Evolutionary conservation across 495 filamentous ascomycete species (phyloP), one percentile per base, ranked within the genome.

Genomic region (Penicillium salamii): DNA sequence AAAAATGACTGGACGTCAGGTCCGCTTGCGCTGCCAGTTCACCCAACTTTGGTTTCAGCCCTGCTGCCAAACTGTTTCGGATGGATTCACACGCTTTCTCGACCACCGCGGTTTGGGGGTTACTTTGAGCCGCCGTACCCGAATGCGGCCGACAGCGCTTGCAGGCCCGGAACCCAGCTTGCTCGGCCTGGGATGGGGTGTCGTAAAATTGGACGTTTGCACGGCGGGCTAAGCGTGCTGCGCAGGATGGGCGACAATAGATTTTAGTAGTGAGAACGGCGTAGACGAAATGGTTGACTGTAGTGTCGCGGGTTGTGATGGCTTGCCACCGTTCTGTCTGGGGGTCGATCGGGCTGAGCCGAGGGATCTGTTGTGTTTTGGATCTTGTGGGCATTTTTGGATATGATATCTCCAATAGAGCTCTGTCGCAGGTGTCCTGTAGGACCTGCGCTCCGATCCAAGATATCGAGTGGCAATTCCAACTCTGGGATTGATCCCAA

Each of bases 171-270:
- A 78, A 85, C 0, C 83, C 84, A 14, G 72, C 80, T 3, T 59
- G 54, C 57, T 77, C 70, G 14, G 84, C 84, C 45, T 78, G 72
- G 1, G 69, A 58, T n/a, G 79, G 64, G 6, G 71, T 77, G 33
- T 77, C 66, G 62, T 78, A 81, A 66, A 86, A 86, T 12, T 63
- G 57, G 40, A 86, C 72, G 50, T 86, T 85, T 28, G 79, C 76
- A 15, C 83, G 77, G 13, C 82, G 74, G 7, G 84, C 82, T 15
- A 84, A 75, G 3, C 84, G 78, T 4, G 80, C 75, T 2, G 78
- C 66, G 43, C 83, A 86, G 7, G 74, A 79, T 5, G 83, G 78
- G 1, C 82, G 78, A 55, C 84, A 88, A 63, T 80, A 86, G 35
- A 85, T 83, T 21, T 74, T 78, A 6, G 84, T 87, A 0, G 80